A percentile compares a stretch with the other conserved stretches of the same genome.
Conservation (phyloP, 1,139 yeast genomes). For the Kodamaea anthophila region DNA sequence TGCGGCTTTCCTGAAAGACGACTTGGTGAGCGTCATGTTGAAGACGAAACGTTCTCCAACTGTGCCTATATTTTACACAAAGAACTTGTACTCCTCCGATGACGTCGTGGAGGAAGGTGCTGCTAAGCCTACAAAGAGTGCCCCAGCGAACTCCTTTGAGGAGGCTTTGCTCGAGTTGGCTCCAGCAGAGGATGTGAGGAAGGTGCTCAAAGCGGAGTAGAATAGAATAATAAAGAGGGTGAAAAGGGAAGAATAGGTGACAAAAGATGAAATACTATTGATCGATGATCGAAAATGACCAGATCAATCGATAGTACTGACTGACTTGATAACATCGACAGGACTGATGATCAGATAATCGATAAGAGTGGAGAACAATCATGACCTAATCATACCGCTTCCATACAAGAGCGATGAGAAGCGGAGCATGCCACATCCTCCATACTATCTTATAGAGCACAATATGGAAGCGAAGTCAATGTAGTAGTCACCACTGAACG, state of each 20-base stretch:
- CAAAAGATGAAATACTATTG: no score
- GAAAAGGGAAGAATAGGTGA: not conserved
- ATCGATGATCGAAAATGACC: no score
- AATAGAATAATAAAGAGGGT: not conserved
- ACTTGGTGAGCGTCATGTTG: slow-evolving; percentile 55
- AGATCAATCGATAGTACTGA: no score
- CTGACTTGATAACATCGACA: no score
- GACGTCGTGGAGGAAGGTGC: slow-evolving; percentile 21
- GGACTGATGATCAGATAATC: no score
- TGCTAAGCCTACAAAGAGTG: slow-evolving; percentile 22
- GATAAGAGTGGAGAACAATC: no score
- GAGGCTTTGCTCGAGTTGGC: slow-evolving; percentile 74
- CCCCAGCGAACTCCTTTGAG: slow-evolving; percentile 56
- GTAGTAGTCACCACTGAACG: no score
- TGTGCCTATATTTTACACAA: slow-evolving; percentile 72
- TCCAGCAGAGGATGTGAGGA: slow-evolving; percentile 59
- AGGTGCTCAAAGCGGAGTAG: slow-evolving; percentile 21
- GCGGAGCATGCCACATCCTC: no score
- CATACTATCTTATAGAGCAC: no score
- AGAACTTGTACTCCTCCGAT: slow-evolving; percentile 44
- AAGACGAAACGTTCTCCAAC: slow-evolving; percentile 74
- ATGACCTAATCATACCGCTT: no score
- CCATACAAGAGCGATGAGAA: no score
- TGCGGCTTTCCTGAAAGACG: slow-evolving; percentile 37
- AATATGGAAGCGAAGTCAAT: no score